Evolutionary conservation across 1,284 basidiomycete species (phyloP).

Genomic region (Ustilago cynodontis): DNA sequence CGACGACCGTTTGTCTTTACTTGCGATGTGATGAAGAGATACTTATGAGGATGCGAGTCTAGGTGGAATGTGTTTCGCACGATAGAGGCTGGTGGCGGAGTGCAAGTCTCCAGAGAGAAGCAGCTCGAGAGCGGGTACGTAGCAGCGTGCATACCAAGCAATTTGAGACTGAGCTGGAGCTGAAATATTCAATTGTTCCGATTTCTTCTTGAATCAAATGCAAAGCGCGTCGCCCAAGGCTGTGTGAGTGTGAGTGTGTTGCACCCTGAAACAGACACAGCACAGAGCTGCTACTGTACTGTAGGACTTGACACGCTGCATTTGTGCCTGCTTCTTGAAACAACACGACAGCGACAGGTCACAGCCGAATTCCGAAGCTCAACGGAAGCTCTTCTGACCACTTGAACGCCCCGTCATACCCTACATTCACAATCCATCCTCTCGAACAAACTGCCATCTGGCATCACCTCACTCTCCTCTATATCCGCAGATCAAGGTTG

Average conservation of each 20-base stretch:
- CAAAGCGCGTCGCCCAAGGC: constrained; percentile 12
- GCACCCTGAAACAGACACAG: constrained; percentile 3
- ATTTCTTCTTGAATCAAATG: constrained; percentile 18
- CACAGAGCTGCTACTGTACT: not conserved
- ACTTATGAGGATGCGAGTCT: not conserved
- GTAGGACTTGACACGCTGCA: not conserved
- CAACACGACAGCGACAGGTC: not conserved
- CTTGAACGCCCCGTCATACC: too few relatives aligned
- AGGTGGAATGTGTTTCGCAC: not conserved
- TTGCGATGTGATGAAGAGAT: not conserved
- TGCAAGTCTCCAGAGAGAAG: not conserved
- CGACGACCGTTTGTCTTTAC: not conserved
- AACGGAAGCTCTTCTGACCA: too few relatives aligned
- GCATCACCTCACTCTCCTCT: not conserved
- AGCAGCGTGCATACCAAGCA: not conserved
- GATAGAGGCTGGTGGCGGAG: not conserved
- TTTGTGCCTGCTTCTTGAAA: not conserved
- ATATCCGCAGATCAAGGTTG: too few relatives aligned
- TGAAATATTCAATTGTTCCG: not conserved
- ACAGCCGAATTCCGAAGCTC: constrained; percentile 29
- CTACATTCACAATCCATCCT: too few relatives aligned
- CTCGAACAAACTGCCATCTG: too few relatives aligned
- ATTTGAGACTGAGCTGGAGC: constrained; percentile 18
- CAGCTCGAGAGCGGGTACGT: not conserved
- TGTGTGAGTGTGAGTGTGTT: not conserved